Evolutionary conservation across 2,329 filamentous ascomycete genomes (phyloP), one percentile per base, ranked within the genome.

Genomic region (Lecanicillium sp.): DNA sequence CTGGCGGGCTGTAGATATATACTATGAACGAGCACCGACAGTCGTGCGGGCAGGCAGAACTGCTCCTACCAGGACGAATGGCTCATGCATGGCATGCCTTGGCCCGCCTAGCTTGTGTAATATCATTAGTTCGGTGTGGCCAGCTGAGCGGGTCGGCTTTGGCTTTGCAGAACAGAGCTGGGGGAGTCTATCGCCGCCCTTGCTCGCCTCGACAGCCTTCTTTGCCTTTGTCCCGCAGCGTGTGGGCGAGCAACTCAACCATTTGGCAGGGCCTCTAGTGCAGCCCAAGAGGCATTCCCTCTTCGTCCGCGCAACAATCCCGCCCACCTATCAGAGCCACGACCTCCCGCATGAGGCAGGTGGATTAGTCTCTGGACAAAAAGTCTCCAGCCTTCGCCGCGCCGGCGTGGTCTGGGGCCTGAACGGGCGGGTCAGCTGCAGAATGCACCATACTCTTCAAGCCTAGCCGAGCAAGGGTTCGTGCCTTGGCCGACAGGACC

Each of bases 281-380:
- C 36, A 42, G 8, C 27, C 14, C 27, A 8, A 8, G 27, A 14
- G 27, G 27, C 14, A 29, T 7, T 29, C 14, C 14, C 27, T 29
- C 7, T 40, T 36, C 23, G 37, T 45, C n/a, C 19, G 27, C 35
- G 24, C 33, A 50, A 38, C 38, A 44, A 26, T 14, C 15, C 15
- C 19, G 55, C 52, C 54, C 56, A 56, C 59, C 60, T 62, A 62
- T 62, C 57, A 58, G 47, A 54, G 42, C 29, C 32, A 44, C 49
- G 21, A 52, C 48, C 48, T 52, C 52, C 55, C 55, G 40, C 58
- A 62, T 62, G 58, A 60, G 59, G 58, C 54, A 60, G 58, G 56
- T 57, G 51, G 46, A 48, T 30, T 35, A 24, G 19, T 20, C 30
- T 32, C 23, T 44, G 35, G 8, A 17, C 15, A 30, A 35, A 44